These are phyloP conservation scores for Scleromitrula shiraiana DNA, from an alignment of 2,329 filamentous ascomycete species.

Conservation along the genomic window DNA sequence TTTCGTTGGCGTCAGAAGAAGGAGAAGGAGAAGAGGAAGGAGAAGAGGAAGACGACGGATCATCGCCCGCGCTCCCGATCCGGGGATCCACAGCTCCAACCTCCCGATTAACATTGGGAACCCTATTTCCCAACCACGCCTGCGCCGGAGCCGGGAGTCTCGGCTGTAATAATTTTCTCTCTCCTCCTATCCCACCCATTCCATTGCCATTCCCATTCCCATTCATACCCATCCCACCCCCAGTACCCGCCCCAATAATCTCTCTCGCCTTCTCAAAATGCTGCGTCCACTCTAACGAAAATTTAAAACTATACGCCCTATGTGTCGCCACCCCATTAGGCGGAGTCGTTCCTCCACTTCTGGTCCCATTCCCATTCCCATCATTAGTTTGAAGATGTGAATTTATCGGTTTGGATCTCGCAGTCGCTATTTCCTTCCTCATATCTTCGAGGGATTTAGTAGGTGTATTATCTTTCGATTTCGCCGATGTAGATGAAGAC, in stretches of 20 bases:
- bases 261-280: slow-evolving; percentile 32
- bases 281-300: slow-evolving; percentile 59
- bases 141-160: slow-evolving; percentile 66
- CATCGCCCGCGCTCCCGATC: slow-evolving; percentile 12
- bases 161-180: slow-evolving; percentile 60
- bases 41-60: too few relatives aligned
- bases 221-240: too few relatives aligned
- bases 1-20: too few relatives aligned
- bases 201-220: too few relatives aligned
- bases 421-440: slow-evolving; percentile 42
- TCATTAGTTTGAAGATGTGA: too few relatives aligned
- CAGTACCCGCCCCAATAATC: too few relatives aligned
- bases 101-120: slow-evolving; percentile 23
- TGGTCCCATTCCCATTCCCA: too few relatives aligned
- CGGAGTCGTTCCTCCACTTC: too few relatives aligned
- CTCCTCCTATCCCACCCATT: too few relatives aligned
- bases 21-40: too few relatives aligned
- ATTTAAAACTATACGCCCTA: slow-evolving; percentile 60
- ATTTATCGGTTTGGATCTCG: slow-evolving; percentile 32
- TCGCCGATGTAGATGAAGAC: slow-evolving; percentile 4
- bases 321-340: slow-evolving; percentile 38
- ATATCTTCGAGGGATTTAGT: slow-evolving; percentile 43
- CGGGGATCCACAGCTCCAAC: slow-evolving; percentile 22
- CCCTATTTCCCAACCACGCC: slow-evolving; percentile 42
- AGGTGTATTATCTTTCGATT: slow-evolving; percentile 13